Conservation (phyloP, 352 stramenopile genomes). For the Globisporangium alternatum region DNA sequence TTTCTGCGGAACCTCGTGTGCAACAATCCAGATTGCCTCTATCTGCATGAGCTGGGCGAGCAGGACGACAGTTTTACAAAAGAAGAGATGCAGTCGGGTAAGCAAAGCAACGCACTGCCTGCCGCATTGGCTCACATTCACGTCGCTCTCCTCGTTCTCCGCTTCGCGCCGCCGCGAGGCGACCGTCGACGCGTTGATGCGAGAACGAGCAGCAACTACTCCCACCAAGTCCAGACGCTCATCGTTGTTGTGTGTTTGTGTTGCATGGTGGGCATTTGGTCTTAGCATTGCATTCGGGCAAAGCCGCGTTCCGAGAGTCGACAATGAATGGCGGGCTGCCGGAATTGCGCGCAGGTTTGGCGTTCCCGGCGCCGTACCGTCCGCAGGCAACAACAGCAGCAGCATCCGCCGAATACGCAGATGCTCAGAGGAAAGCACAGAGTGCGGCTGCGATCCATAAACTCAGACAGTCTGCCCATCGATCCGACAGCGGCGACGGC, state of each 20-base stretch:
- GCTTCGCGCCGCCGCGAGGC: neutral
- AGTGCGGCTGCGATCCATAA: constrained; percentile 73
- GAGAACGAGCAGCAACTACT: neutral
- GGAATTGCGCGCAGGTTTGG: constrained; percentile 51
- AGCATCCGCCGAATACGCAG: constrained; percentile 20
- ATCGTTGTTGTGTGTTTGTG: constrained; percentile 7
- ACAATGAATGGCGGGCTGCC: constrained; percentile 35
- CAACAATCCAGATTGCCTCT: constrained; percentile 94
- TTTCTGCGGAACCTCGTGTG: constrained; percentile 90
- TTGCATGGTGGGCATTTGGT: constrained; percentile 3
- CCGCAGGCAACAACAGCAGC: constrained; percentile 17
- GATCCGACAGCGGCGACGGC: constrained; percentile 15
- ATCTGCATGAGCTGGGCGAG: constrained; percentile 91
- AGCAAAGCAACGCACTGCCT: neutral
- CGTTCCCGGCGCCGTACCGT: constrained; percentile 48
- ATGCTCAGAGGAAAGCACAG: constrained; percentile 67
- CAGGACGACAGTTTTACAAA: constrained; percentile 94
- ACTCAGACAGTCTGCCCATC: constrained; percentile 36
- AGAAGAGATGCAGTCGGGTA: constrained; percentile 90
- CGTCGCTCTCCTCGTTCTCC: neutral
- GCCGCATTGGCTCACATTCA: neutral
- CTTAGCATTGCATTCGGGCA: constrained; percentile 66
- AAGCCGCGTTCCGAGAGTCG: constrained; percentile 68
- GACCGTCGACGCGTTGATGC: neutral
- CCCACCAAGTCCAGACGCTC: neutral